Conservation (phyloP, 2,329 filamentous ascomycete species). For the Colletotrichum sojae region DNA sequence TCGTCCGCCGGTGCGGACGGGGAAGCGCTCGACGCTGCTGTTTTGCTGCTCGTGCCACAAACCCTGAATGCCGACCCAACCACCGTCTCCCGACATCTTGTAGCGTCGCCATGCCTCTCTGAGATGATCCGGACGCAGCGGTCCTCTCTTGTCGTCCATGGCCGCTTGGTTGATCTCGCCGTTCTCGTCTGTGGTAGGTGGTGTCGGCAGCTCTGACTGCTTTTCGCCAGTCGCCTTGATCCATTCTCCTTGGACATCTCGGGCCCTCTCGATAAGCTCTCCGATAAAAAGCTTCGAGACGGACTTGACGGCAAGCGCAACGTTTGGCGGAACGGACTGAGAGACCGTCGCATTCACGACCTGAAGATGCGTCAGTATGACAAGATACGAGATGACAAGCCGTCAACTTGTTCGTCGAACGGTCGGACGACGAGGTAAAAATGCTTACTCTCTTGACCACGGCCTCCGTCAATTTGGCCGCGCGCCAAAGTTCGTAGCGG, state of each 20-base stretch:
- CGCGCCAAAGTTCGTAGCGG: slow-evolving; percentile 79
- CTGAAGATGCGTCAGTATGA: slow-evolving; percentile 51
- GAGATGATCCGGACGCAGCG: slow-evolving; percentile 81
- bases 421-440: background rate
- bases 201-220: slow-evolving; percentile 66
- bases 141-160: slow-evolving; percentile 62
- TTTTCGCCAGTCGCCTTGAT: slow-evolving; percentile 69
- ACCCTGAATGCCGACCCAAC: slow-evolving; percentile 71
- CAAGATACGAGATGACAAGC: background rate
- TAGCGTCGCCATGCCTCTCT: slow-evolving; percentile 81
- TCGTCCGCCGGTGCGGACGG: slow-evolving; percentile 64
- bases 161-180: slow-evolving; percentile 49
- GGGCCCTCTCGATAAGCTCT: slow-evolving; percentile 80
- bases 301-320: slow-evolving; percentile 81
- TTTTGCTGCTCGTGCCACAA: slow-evolving; percentile 74
- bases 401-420: background rate
- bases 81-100: slow-evolving; percentile 73
- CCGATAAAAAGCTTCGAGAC: slow-evolving; percentile 84
- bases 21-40: slow-evolving; percentile 73
- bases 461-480: slow-evolving; percentile 76
- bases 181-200: slow-evolving; percentile 50
- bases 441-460: slow-evolving; percentile 75
- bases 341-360: slow-evolving; percentile 86
- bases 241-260: slow-evolving; percentile 81
- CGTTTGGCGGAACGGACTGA: slow-evolving; percentile 81